Base-by-base conservation (phyloP, 306 rosid species). In the Morella rubra region DNA sequence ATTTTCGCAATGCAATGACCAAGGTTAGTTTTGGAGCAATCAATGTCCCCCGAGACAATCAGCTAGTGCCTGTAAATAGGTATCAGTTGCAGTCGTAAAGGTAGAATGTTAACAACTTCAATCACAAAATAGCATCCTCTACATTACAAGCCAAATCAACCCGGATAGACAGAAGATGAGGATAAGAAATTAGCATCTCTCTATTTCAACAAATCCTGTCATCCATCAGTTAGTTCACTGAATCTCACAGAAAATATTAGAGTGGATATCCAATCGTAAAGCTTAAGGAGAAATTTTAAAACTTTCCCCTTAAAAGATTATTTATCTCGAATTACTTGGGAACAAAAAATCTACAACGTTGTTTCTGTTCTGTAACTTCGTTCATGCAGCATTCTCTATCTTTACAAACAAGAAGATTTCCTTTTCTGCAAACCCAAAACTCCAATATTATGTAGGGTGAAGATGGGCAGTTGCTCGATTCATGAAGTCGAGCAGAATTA, bases 281-380 rank as follows among this genome's bases (percentile, higher is more conserved):
- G 54, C 67, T 73, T 75, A 73, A 83, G 90, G 92, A 86, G 87
- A 86, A 78, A 62, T 60, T 52, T 69, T 71, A 85, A 87, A 85
- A 88, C 60, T 81, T 86, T 90, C 92, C 90, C 89, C 89, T 83
- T 80, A 19, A 80, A 84, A 83, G 83, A 81, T 86, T 86, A 90
- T 81, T 85, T 76, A 84, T 86, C 77, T 77, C 64, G 74, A 80
- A 80, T 80, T 74, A 81, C 76, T 50, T 74, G 81, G 86, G 88
- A 73, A 81, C 85, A 86, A 73, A 79, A 83, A 72, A 74, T 85
- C 79, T 76, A 80, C 89, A 80, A 81, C 89, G 83, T 77, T 65
- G 78, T 62, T 79, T 80, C 78, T 73, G 71, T 73, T 76, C 71
- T 71, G 71, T 65, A 59, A 44, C 72, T 71, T 73, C 41, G 60